phyloP scores from a whole-genome alignment of 495 filamentous ascomycete genomes.

The Penicillium nucicola region DNA sequence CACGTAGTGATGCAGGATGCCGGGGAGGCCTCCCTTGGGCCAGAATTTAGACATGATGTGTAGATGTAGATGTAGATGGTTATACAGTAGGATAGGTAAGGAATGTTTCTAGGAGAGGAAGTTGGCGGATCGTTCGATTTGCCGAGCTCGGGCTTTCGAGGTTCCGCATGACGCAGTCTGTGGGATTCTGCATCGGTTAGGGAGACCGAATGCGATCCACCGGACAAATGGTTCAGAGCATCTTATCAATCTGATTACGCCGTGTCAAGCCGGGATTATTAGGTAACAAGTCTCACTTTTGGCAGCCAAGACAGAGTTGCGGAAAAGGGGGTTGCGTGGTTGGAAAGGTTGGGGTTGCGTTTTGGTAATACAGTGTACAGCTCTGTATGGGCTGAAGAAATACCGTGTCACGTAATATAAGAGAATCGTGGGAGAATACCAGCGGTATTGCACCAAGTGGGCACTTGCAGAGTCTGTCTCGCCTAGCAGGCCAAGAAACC shows the following conservation, averaged over 20 bases:
- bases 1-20: slow-evolving; percentile 56
- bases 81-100: not conserved
- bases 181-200: not conserved
- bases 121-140: not conserved
- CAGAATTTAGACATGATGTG: slow-evolving; percentile 49
- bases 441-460: not conserved
- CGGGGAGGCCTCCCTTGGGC: slow-evolving; percentile 47
- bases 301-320: not conserved
- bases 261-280: slow-evolving; percentile 2
- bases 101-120: not conserved
- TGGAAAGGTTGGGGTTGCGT: not conserved
- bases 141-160: slow-evolving; percentile 1
- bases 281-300: slow-evolving; percentile 3
- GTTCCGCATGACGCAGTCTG: slow-evolving; percentile 2
- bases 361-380: not conserved
- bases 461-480: not conserved
- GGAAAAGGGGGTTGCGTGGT: no score
- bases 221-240: not conserved
- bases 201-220: not conserved
- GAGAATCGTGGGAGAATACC: not conserved
- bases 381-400: not conserved
- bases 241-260: slow-evolving; percentile 12
- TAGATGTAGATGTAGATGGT: not conserved
- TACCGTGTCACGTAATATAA: not conserved
- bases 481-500: not conserved